A percentile compares a stretch with the other conserved stretches of the same genome.
phyloP scores from a whole-genome alignment of 1,139 yeast genomes.

The Taphrina deformans region DNA sequence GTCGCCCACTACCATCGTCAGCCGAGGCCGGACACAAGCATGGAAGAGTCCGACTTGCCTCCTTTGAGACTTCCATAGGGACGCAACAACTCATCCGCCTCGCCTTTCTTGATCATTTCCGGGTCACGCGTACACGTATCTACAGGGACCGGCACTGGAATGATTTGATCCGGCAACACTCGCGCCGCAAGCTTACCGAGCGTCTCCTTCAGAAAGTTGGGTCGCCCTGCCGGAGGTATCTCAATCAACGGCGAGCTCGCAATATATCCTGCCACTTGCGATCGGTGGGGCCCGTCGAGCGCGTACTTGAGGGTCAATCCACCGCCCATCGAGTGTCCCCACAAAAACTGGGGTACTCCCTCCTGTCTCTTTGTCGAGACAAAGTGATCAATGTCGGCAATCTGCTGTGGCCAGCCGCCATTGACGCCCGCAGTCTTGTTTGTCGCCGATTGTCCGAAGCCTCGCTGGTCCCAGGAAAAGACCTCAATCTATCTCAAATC shows the following conservation, averaged over 20 bases:
- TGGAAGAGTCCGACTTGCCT: constrained; percentile 27
- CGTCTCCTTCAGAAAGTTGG: constrained; percentile 2
- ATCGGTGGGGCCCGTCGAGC: constrained; percentile 60
- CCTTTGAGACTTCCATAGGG: constrained; percentile 33
- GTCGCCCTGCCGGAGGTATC: constrained; percentile 42
- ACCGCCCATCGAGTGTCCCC: constrained; percentile 98
- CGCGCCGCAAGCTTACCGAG: constrained; percentile 52
- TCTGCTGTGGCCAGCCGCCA: constrained; percentile 58
- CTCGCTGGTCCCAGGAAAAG: constrained; percentile 81
- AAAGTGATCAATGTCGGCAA: constrained; percentile 69
- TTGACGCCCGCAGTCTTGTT: constrained; percentile 63
- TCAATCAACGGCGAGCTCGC: constrained; percentile 68
- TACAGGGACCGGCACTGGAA: constrained; percentile 12
- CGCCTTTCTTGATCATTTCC: constrained; percentile 35
- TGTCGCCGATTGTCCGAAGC: constrained; percentile 71
- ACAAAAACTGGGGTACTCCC: constrained; percentile 52
- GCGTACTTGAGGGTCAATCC: constrained; percentile 76
- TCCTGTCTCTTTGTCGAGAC: constrained; percentile 44
- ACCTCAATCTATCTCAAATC: constrained; percentile 64
- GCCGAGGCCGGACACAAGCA: background rate
- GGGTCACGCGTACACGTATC: constrained; percentile 37
- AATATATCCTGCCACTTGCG: constrained; percentile 57
- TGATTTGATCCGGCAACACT: constrained; percentile 28
- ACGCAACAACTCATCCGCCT: constrained; percentile 35
- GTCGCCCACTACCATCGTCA: constrained; percentile 6